Evolutionary conservation across 192 early-diverging fungal genomes (phyloP).

Genomic region (Umbelopsis isabellina): DNA sequence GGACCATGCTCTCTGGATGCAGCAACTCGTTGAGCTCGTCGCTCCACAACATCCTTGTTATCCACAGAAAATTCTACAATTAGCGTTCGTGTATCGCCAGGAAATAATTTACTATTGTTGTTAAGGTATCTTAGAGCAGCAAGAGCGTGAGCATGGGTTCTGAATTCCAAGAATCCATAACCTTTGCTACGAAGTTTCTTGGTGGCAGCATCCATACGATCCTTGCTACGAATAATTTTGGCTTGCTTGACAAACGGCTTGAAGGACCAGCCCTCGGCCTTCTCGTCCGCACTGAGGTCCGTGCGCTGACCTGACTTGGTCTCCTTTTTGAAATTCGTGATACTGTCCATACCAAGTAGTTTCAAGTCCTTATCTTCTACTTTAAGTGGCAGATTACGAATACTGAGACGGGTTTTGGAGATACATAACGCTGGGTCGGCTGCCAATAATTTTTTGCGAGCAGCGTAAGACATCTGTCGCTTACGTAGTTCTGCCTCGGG

Average conservation of each 20-base stretch:
- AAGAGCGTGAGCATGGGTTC: conserved; percentile 85
- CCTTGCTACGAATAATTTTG: conserved; percentile 80
- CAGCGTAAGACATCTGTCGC: conserved; percentile 79
- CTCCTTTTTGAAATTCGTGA: conserved; percentile 78
- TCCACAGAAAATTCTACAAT: conserved; percentile 94
- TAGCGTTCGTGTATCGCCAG: conserved; percentile 66
- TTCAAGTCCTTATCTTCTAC: conserved; percentile 76
- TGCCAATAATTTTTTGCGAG: conserved; percentile 78
- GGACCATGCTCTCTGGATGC: neutral
- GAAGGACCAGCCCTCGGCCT: conserved; percentile 68
- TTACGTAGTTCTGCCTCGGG: conserved; percentile 78
- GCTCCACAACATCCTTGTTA: conserved; percentile 79
- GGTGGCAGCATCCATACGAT: conserved; percentile 75
- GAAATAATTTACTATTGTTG: conserved; percentile 70
- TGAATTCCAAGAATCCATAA: conserved; percentile 94
- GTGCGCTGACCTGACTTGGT: conserved; percentile 61
- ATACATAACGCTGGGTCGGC: conserved; percentile 90
- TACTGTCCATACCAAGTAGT: conserved; percentile 57
- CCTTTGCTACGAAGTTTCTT: conserved; percentile 77
- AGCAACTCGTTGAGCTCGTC: conserved; percentile 47
- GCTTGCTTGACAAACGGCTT: conserved; percentile 67
- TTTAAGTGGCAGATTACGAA: conserved; percentile 80
- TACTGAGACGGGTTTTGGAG: conserved; percentile 85
- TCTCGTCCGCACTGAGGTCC: conserved; percentile 62
- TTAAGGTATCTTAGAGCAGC: conserved; percentile 92